Percentiles rank a stretch among this genome's conserved stretches.
Evolutionary conservation across 495 filamentous ascomycete genomes (phyloP).

Genomic region (Trichoderma erinaceum): DNA sequence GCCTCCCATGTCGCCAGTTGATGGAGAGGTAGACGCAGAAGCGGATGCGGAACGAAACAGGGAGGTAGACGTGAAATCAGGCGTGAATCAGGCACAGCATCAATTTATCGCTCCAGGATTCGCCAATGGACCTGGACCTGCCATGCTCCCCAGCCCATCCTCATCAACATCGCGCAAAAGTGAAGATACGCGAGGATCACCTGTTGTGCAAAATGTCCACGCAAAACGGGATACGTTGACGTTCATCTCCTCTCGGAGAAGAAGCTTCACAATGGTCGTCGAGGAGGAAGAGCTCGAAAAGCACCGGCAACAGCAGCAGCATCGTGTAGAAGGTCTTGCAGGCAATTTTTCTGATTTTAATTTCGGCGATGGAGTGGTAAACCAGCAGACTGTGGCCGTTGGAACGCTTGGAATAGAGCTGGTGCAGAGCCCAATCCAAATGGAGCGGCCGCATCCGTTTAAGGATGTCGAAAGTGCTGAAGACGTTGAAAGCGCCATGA

Average conservation of each 20-base stretch:
- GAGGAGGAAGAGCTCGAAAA: conserved; percentile 27
- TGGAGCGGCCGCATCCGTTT: not conserved
- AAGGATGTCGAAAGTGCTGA: not conserved
- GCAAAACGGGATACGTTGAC: conserved; percentile 40
- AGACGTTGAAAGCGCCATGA: not conserved
- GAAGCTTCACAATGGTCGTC: conserved; percentile 41
- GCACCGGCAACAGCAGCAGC: conserved; percentile 10
- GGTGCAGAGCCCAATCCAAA: not conserved
- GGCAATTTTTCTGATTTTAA: conserved; percentile 16
- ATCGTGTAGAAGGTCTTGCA: conserved; percentile 1
- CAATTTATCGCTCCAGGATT: not conserved
- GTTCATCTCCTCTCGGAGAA: conserved; percentile 26
- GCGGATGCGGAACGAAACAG: not conserved
- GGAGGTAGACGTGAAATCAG: not conserved
- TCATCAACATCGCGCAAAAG: conserved; percentile 23
- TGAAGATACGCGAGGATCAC: conserved; percentile 23
- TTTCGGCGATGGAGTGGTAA: conserved; percentile 4
- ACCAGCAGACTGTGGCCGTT: not conserved
- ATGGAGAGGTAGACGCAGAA: not conserved
- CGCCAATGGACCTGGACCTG: not conserved
- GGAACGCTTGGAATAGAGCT: conserved; percentile 4
- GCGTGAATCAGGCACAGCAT: not conserved
- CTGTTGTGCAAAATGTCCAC: conserved; percentile 36
- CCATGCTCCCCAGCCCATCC: conserved; percentile 10
- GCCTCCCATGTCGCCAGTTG: not conserved